A percentile compares a stretch with the other conserved stretches of the same genome.
Evolutionary conservation across 208 protist genomes (phyloP).

Genomic region (Tritrichomonas foetus): DNA sequence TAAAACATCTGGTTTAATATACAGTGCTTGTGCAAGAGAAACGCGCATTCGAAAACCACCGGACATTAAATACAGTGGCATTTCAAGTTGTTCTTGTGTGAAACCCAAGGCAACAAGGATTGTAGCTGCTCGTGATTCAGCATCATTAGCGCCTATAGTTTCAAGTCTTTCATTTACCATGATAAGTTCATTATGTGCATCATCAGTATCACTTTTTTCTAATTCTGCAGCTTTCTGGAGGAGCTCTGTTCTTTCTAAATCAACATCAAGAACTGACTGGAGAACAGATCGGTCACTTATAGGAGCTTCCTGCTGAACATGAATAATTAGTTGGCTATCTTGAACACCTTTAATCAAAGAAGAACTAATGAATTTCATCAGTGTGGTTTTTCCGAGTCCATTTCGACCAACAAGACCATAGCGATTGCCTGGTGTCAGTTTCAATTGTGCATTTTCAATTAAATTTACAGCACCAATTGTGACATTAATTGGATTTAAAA

Average conservation of each 20-base stretch:
- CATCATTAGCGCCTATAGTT: background rate
- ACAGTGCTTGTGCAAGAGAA: slow-evolving; percentile 45
- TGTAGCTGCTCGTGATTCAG: background rate
- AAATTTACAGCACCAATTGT: background rate
- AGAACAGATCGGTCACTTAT: slow-evolving; percentile 24
- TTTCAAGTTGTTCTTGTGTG: background rate
- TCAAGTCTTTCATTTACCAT: background rate
- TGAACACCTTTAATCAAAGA: background rate
- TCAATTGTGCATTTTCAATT: background rate
- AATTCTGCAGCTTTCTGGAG: background rate
- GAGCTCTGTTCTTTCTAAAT: slow-evolving; percentile 19
- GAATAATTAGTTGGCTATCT: background rate
- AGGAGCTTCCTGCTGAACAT: slow-evolving; percentile 29
- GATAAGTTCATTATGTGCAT: background rate
- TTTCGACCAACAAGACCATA: slow-evolving; percentile 36
- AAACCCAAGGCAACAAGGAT: background rate
- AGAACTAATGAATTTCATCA: slow-evolving; percentile 18
- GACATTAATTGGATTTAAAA: background rate
- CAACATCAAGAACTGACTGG: background rate
- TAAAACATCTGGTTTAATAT: slow-evolving; percentile 49
- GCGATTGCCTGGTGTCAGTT: background rate
- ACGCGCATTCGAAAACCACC: slow-evolving; percentile 36
- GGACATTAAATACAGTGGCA: background rate
- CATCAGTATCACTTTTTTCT: background rate
- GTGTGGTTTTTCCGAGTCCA: slow-evolving; percentile 34